A percentile compares a stretch with the other conserved stretches of the same genome.
Evolutionary conservation across 805 yeast species (phyloP).

Genomic region (Nakazawaea wyomingensis): DNA sequence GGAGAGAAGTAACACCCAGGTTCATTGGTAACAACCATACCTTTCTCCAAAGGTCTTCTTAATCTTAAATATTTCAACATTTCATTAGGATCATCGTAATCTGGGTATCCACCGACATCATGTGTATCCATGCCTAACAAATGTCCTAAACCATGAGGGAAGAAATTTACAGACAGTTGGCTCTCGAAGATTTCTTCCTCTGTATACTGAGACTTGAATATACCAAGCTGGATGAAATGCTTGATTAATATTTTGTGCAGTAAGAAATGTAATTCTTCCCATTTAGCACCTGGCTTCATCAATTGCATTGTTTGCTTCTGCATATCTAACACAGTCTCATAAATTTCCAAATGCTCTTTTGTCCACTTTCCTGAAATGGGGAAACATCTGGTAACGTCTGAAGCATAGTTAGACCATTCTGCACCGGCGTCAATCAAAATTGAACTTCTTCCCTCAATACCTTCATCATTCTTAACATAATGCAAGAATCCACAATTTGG

Average conservation of each 20-base stretch:
- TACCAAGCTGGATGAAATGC: constrained; percentile 67
- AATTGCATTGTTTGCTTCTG: constrained; percentile 64
- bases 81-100: constrained; percentile 80
- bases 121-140: constrained; percentile 93
- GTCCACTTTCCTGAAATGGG: constrained; percentile 90
- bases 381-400: constrained; percentile 93
- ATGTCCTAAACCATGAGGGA: constrained; percentile 96
- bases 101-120: constrained; percentile 87
- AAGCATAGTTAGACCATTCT: constrained; percentile 89
- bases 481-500: constrained; percentile 88
- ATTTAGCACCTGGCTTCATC: constrained; percentile 74
- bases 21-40: constrained; percentile 91
- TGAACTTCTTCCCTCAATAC: constrained; percentile 51
- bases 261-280: constrained; percentile 81
- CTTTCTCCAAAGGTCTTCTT: constrained; percentile 62
- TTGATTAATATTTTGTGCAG: constrained; percentile 77
- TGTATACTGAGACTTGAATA: constrained; percentile 53
- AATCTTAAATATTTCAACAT: constrained; percentile 73
- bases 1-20: constrained; percentile 94
- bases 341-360: constrained; percentile 77
- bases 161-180: constrained; percentile 70
- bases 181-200: constrained; percentile 67
- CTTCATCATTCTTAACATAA: constrained; percentile 76
- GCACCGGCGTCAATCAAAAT: constrained; percentile 95
- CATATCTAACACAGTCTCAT: constrained; percentile 77